A percentile compares a stretch with the other conserved stretches of the same genome.
phyloP scores from a whole-genome alignment of 1,139 yeast species.

The Blastobotrys persicus region DNA sequence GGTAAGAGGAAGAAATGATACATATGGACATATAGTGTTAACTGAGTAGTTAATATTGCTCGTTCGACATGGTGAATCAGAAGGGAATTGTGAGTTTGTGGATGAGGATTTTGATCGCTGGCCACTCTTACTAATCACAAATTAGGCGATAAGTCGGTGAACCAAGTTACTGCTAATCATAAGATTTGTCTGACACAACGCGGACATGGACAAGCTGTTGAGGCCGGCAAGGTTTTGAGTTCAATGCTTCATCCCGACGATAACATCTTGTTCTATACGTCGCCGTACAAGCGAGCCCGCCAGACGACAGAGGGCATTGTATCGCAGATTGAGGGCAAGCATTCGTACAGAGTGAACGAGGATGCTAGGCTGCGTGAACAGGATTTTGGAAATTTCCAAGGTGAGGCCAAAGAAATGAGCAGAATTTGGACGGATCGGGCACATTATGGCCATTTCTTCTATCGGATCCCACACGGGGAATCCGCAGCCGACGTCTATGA shows the following conservation, averaged over 20 bases:
- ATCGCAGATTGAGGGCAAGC: slow-evolving; percentile 52
- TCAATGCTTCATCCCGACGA: slow-evolving; percentile 52
- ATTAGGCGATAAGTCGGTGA: slow-evolving; percentile 65
- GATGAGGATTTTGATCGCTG: background rate
- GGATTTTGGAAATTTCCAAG: slow-evolving; percentile 90
- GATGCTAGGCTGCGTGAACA: slow-evolving; percentile 92
- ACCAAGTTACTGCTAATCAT: slow-evolving; percentile 75
- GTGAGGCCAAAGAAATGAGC: slow-evolving; percentile 70
- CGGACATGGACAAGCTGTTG: slow-evolving; percentile 60
- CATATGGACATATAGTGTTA: background rate
- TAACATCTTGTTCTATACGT: slow-evolving; percentile 64
- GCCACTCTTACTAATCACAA: background rate
- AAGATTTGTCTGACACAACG: slow-evolving; percentile 62
- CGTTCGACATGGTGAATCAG: slow-evolving; percentile 89
- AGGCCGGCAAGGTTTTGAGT: slow-evolving; percentile 62
- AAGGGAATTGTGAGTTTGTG: slow-evolving; percentile 57
- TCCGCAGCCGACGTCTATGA: slow-evolving; percentile 95
- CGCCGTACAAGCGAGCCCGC: slow-evolving; percentile 79
- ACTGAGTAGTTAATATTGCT: slow-evolving; percentile 59
- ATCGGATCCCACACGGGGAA: slow-evolving; percentile 88
- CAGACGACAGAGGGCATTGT: slow-evolving; percentile 73
- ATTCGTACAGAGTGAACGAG: slow-evolving; percentile 58
- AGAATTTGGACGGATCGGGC: slow-evolving; percentile 78
- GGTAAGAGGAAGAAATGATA: slow-evolving; percentile 40
- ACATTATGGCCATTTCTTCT: slow-evolving; percentile 87